Evolutionary conservation across 2,329 filamentous ascomycete genomes (phyloP), one percentile per base, ranked within the genome.

Genomic region (Fusarium goolgardi): DNA sequence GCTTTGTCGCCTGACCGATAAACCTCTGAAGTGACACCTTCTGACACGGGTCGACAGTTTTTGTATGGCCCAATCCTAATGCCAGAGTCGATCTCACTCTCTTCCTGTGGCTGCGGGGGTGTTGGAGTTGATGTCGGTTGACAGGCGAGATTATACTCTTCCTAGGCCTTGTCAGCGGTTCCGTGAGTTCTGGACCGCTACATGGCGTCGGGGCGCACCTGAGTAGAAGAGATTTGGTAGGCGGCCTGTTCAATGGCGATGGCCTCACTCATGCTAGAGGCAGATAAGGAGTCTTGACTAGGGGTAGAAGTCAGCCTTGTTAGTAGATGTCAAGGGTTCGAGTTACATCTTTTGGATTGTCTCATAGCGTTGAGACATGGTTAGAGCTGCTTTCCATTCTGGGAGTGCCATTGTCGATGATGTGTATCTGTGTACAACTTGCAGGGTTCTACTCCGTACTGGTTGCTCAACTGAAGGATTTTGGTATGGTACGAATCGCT

Each of bases 1-100:
- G 95, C 96, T 20, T 82, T 81, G 53, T 80, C 72, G 23, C 77
- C 80, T 40, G 89, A 89, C 71, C 90, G 90, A 81, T 94, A 98
- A 51, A 99, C 89, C 56, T 90, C 88, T 20, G 95, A 96, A 65
- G 93, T 96, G 15, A 95, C 82, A 21, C 96, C 96, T 66, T 83
- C 82, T 45, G 83, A 82, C n/a, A 90, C 74, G 68, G 84, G 83
- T 27, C 80, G 78, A 74, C 88, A 91, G 62, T 83, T 78, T 20
- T 67, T 44, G 67, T 88, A 89, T 7, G 76, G 29, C 11, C 88
- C 88, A 59, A 90, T 88, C 32, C 77, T 76, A 41, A 84, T 76
- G 12, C 82, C 83, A 3, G 61, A 37, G 10, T 70, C 73, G 21
- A 46, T 61, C 10, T 52, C 59, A 6, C 67, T 67, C 12, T 56